Evolutionary conservation across 2,329 filamentous ascomycete species (phyloP).

Genomic region (Metarhizium sp.): DNA sequence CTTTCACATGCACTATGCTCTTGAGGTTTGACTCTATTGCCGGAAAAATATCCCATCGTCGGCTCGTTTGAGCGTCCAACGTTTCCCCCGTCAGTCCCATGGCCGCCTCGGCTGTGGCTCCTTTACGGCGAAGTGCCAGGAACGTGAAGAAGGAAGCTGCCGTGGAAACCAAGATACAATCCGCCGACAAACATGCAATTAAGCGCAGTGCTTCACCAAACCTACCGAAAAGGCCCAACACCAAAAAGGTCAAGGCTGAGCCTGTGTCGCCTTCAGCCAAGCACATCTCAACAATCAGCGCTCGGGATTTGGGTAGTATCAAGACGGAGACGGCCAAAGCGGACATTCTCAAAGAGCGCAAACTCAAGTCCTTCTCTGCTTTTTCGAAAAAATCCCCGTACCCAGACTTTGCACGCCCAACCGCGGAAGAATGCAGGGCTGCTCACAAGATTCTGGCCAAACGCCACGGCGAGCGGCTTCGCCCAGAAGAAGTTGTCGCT

Average conservation of each 20-base stretch:
- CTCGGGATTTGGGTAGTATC: background rate
- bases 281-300: background rate
- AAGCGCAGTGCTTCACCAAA: constrained; percentile 20
- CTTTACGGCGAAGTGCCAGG: constrained; percentile 5
- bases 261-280: background rate
- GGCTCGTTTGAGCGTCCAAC: background rate
- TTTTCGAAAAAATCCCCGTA: constrained; percentile 47
- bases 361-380: constrained; percentile 32
- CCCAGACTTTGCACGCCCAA: constrained; percentile 57
- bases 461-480: constrained; percentile 54
- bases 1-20: background rate
- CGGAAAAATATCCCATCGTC: background rate
- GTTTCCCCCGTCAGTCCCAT: background rate
- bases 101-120: background rate
- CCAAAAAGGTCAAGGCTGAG: constrained; percentile 6
- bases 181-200: background rate
- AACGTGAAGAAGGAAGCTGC: background rate
- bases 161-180: background rate
- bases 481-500: constrained; percentile 51
- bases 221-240: background rate
- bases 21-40: background rate
- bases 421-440: constrained; percentile 55
- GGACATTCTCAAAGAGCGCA: constrained; percentile 27
- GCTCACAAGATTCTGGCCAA: constrained; percentile 56
- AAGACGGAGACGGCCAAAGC: constrained; percentile 8